A percentile compares a stretch with the other conserved stretches of the same genome.
Conservation (phyloP, 331 rosid genomes). For the Erythrophleum ivorense region DNA sequence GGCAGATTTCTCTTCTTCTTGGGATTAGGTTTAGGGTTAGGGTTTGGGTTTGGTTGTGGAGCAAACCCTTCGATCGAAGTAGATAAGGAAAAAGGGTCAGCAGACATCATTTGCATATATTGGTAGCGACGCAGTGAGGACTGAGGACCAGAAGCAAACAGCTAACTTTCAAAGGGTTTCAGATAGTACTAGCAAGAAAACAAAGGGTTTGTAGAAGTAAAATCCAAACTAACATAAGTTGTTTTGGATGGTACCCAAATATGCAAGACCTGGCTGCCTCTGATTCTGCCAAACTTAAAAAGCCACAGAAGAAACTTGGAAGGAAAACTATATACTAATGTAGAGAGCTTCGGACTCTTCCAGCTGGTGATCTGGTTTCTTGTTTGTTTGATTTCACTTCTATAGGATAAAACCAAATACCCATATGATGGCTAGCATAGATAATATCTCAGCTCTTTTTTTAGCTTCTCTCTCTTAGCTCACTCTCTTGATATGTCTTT, state of each 20-base stretch:
- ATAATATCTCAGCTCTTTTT: neutral
- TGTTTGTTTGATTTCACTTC: constrained; percentile 61
- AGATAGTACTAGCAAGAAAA: constrained; percentile 58
- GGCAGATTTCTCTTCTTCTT: constrained; percentile 93
- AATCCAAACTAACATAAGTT: constrained; percentile 54
- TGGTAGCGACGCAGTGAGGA: constrained; percentile 27
- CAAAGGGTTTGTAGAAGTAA: constrained; percentile 50
- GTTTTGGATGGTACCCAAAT: constrained; percentile 58
- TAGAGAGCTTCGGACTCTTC: constrained; percentile 40
- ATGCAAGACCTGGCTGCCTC: constrained; percentile 39
- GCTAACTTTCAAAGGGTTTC: constrained; percentile 44
- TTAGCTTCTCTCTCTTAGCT: constrained; percentile 32
- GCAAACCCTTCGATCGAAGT: constrained; percentile 57
- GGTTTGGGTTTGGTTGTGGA: constrained; percentile 57
- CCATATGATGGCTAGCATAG: neutral
- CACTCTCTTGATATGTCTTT: constrained; percentile 42
- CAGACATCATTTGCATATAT: constrained; percentile 64
- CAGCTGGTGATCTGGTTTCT: constrained; percentile 44
- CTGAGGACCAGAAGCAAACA: constrained; percentile 43
- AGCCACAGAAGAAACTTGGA: constrained; percentile 47
- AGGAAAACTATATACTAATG: constrained; percentile 49
- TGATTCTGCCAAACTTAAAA: constrained; percentile 69
- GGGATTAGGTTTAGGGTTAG: constrained; percentile 59
- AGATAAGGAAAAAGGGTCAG: constrained; percentile 68
- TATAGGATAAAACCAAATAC: constrained; percentile 62